Evolutionary conservation across 2,329 filamentous ascomycete species (phyloP).

Genomic region (Colletotrichum higginsianum): DNA sequence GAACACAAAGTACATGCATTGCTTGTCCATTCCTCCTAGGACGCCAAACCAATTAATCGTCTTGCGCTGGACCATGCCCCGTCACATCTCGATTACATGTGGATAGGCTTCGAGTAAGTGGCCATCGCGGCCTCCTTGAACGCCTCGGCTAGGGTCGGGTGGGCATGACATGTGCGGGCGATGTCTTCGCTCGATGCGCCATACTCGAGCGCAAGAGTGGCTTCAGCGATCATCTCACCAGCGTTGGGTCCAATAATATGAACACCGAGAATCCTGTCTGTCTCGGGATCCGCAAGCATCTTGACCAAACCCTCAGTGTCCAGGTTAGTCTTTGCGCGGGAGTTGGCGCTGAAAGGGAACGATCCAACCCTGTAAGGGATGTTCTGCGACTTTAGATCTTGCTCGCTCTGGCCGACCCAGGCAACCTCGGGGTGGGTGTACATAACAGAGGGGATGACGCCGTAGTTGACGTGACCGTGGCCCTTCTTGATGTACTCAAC

Average conservation of each 20-base stretch:
- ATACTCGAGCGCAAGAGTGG: constrained; percentile 94
- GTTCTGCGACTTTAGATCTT: constrained; percentile 90
- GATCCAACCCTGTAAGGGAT: constrained; percentile 93
- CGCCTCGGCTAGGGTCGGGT: constrained; percentile 95
- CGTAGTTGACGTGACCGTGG: constrained; percentile 99
- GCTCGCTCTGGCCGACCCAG: constrained; percentile 98
- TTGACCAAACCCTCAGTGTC: constrained; percentile 97
- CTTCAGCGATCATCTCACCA: constrained; percentile 99
- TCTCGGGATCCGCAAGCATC: constrained; percentile 96
- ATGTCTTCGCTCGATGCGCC: constrained; percentile 96
- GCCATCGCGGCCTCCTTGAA: constrained; percentile 99
- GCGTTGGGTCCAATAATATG: constrained; percentile 98
- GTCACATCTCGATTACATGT: constrained; percentile 76
- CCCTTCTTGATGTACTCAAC: constrained; percentile 99
- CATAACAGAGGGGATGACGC: constrained; percentile 98
- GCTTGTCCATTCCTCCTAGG: neutral
- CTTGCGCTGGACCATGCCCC: neutral
- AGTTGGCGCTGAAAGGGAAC: constrained; percentile 99
- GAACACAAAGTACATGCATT: constrained; percentile 25
- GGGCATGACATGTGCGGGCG: constrained; percentile 94
- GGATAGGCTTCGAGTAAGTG: constrained; percentile 94
- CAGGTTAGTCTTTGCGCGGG: constrained; percentile 97
- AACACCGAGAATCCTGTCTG: constrained; percentile 93
- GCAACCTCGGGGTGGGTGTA: constrained; percentile 99
- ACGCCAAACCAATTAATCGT: neutral